Conservation (phyloP, 805 yeast species). For the Metschnikowia drakensbergensis region DNA sequence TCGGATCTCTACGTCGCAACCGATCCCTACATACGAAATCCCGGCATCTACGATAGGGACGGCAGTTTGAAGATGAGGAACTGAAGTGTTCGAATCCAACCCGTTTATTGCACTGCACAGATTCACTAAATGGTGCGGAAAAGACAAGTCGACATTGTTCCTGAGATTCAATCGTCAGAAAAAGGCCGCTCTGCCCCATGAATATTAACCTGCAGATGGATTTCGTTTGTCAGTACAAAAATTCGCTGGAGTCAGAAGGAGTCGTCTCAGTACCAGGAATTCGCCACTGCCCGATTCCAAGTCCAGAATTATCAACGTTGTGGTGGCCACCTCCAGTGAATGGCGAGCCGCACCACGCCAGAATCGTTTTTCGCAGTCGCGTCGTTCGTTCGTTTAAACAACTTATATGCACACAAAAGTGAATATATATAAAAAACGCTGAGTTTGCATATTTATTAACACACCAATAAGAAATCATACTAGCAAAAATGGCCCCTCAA, state of each 20-base stretch:
- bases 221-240: no score
- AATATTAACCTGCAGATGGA: no score
- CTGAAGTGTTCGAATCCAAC: background rate
- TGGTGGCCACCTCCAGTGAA: no score
- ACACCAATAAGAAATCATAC: background rate
- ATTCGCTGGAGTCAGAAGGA: no score
- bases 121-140: no score
- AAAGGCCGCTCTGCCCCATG: no score
- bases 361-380: background rate
- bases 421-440: conserved; percentile 1
- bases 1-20: conserved; percentile 60
- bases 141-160: no score
- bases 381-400: conserved; percentile 5
- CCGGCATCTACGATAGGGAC: conserved; percentile 73
- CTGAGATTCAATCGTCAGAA: no score
- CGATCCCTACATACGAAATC: conserved; percentile 80
- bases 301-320: no score
- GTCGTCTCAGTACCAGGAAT: background rate
- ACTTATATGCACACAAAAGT: conserved; percentile 5
- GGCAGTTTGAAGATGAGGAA: conserved; percentile 42
- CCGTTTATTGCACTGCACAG: no score
- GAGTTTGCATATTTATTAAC: background rate
- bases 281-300: no score
- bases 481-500: conserved; percentile 42
- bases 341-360: background rate